Evolutionary conservation across 2,329 filamentous ascomycete species (phyloP), one percentile per base, ranked within the genome.

Genomic region (Acrodontium crateriforme): DNA sequence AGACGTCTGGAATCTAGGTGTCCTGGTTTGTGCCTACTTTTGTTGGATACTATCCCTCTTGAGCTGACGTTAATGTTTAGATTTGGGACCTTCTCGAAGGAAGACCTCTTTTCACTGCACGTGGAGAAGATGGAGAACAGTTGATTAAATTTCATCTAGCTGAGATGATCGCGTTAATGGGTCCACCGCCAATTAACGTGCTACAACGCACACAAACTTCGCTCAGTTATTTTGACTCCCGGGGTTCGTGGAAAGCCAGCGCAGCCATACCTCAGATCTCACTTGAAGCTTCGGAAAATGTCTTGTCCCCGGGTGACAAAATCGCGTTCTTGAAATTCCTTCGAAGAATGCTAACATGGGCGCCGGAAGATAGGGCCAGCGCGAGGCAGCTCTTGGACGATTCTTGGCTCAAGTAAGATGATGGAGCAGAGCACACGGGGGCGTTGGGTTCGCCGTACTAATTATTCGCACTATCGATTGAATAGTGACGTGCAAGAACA

Each of bases 1-100:
- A 10, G 39, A 40, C 23, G 39, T 40, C 16, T 42, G 39, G 39
- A 27, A 27, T 12, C 6, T 42, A 15, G 38, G 30, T 5, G 18
- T 32, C 12, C 35, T 38, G 28, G 36, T 40, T 31, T 8, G 35
- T 30, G 11, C 25, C 15, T 17, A 20, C 24, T 15, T n/a, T n/a
- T n/a, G n/a, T n/a, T n/a, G n/a, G n/a, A n/a, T n/a, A n/a, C n/a
- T n/a, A n/a, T n/a, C n/a, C n/a, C n/a, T n/a, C 18, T 8, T n/a
- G 8, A 20, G 8, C 18, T 20, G 18, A 20, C 8, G n/a, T 8
- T 8, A 8, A 20, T n/a, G 18, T n/a, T 8, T 20, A 54, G 51
- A 37, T 55, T 14, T 59, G 53, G 53, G 47, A 56, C 24, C 18
- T 56, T 2, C 56, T 54, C 24, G 40, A 59, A 31, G 40, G 39